Conservation (phyloP, 139 green algal species). For the Micractinium sp. region DNA sequence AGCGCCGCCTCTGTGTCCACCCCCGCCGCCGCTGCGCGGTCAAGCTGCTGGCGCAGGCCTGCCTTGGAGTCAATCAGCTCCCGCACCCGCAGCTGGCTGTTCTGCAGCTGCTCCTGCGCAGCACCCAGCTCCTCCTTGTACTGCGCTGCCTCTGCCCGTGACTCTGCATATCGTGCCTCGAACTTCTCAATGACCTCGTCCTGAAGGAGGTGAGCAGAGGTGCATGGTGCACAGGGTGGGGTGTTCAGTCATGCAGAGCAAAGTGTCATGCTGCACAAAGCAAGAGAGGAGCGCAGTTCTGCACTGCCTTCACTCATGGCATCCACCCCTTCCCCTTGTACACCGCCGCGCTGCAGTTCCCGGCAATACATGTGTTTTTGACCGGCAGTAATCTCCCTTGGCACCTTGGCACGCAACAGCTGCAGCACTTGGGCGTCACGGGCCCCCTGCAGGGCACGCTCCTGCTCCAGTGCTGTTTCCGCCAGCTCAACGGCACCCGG, state of each 20-base stretch:
- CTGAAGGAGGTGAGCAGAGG: neutral
- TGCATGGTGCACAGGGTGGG: too few species aligned
- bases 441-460: conserved; percentile 48
- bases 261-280: too few species aligned
- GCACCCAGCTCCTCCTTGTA: conserved; percentile 24
- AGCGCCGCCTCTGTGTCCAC: conserved; percentile 45
- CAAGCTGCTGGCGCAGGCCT: conserved; percentile 43
- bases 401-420: conserved; percentile 52
- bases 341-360: too few species aligned
- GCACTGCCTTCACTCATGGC: too few species aligned
- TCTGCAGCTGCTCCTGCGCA: conserved; percentile 40
- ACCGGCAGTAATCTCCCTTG: neutral
- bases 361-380: too few species aligned
- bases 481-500: conserved; percentile 29
- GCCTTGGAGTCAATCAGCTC: conserved; percentile 52
- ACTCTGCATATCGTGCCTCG: conserved; percentile 46
- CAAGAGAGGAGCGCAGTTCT: too few species aligned
- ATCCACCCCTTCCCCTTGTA: too few species aligned
- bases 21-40: conserved; percentile 24
- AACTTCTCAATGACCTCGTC: conserved; percentile 45
- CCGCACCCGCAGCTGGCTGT: conserved; percentile 30
- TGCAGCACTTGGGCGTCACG: conserved; percentile 50
- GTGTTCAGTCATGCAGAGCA: too few species aligned
- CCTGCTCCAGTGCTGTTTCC: conserved; percentile 39
- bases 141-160: conserved; percentile 16